Evolutionary conservation across 495 filamentous ascomycete genomes (phyloP), one percentile per base, ranked within the genome.

Genomic region (Rusavskia elegans): DNA sequence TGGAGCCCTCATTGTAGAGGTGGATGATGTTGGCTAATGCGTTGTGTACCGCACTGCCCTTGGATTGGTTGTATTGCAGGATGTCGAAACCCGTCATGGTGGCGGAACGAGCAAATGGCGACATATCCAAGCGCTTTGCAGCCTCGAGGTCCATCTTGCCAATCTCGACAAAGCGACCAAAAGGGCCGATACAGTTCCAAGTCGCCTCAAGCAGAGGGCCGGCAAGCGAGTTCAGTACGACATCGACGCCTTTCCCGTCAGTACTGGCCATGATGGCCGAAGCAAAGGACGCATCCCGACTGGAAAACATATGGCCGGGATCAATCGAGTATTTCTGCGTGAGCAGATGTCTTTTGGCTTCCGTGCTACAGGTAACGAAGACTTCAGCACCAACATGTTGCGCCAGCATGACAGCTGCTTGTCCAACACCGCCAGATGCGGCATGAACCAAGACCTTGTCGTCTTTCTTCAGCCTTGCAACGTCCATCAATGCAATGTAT

Each of bases 341-440:
- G 0, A 79, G 53, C 14, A 74, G 57, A 1, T 61, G 19, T 7
- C 59, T 59, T 52, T 76, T 72, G 3, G 41, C 49, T 7, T 53
- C 32, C 25, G 19, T 52, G 41, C 79, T 71, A 2, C 81, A 78
- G 0, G 80, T 82, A 0, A 66, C 74, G 54, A 71, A 82, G n/a
- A 83, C 68, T 48, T 79, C 72, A 7, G 76, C 75, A 7, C 71
- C 73, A 17, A 71, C 50, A 61, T 68, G 64, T 42, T 74, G 67
- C 0, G 76, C 73, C 9, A 83, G 48, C 20, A 55, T 55, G 49
- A 80, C 72, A 23, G 77, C 73, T 13, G 74, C 73, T 57, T 79
- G 77, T 1, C 77, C 77, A 4, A 74, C 67, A 1, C 45, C 54
- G 32, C 63, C 50, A 16, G 56, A 49, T 8, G 51, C 64, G 2